phyloP scores from a whole-genome alignment of 78 protist genomes.

The Cavenderia fasciculata region DNA sequence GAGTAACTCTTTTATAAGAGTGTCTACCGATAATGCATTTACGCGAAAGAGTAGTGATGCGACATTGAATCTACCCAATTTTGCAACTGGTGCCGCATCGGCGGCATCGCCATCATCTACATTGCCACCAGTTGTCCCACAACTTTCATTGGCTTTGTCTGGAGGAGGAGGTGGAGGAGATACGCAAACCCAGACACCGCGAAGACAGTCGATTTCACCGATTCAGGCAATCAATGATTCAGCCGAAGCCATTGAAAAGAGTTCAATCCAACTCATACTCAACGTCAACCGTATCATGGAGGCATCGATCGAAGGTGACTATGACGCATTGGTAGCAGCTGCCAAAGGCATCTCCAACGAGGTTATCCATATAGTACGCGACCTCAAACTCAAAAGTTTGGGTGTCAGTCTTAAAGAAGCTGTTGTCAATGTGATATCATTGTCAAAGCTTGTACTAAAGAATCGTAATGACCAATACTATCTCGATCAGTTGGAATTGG shows the following conservation, averaged over 20 bases:
- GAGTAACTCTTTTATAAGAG: no score
- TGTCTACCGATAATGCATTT: no score
- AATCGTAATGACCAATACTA: slow-evolving; percentile 57
- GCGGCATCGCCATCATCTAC: no score
- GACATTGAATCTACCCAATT: no score
- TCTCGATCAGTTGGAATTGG: slow-evolving; percentile 64
- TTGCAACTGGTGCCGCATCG: no score
- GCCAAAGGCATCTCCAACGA: slow-evolving; percentile 53
- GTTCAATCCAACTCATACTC: background rate
- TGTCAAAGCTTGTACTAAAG: slow-evolving; percentile 18
- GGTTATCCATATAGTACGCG: slow-evolving; percentile 20
- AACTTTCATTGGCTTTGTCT: no score
- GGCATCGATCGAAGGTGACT: slow-evolving; percentile 38
- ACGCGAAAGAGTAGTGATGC: no score
- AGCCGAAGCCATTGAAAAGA: background rate
- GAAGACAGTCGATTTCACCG: no score
- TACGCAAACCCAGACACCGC: no score
- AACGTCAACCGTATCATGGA: slow-evolving; percentile 28
- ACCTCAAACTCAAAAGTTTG: background rate
- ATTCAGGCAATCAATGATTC: background rate
- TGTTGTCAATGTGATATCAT: background rate
- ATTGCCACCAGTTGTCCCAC: no score
- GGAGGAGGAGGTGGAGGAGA: no score
- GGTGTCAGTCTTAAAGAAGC: slow-evolving; percentile 4
- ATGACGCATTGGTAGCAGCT: background rate